Percentiles rank a stretch among this genome's conserved stretches.
Conservation (phyloP, 345 rosid species). For the Laguncularia racemosa region DNA sequence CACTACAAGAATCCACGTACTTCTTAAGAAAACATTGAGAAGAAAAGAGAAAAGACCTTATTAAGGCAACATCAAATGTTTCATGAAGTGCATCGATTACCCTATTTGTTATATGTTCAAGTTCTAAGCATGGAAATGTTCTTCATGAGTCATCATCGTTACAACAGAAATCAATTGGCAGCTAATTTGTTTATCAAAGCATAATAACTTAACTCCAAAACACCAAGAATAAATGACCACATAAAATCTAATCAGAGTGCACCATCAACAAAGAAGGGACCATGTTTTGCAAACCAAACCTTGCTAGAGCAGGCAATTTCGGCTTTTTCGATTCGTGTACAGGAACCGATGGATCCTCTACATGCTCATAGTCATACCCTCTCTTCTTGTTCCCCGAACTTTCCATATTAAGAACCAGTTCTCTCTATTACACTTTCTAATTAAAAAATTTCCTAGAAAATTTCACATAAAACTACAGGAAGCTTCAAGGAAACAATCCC, state of each 20-base stretch:
- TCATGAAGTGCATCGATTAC: not conserved
- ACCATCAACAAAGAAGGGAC: not conserved
- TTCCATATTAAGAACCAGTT: slow-evolving; percentile 47
- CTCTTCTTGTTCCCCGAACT: slow-evolving; percentile 52
- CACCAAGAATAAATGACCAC: not conserved
- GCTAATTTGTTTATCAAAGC: too few relatives aligned
- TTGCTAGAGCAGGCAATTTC: slow-evolving; percentile 76
- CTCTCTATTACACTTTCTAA: not conserved
- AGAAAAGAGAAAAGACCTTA: not conserved
- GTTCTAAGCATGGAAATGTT: too few relatives aligned
- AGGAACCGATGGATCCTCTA: slow-evolving; percentile 12
- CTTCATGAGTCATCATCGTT: too few relatives aligned
- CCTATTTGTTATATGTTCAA: too few relatives aligned
- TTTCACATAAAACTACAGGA: slow-evolving; percentile 3
- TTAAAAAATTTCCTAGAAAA: not conserved
- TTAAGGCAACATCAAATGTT: not conserved
- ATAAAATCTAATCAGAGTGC: not conserved
- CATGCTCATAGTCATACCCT: slow-evolving; percentile 42
- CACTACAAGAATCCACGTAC: slow-evolving; percentile 41
- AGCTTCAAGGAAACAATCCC: slow-evolving; percentile 6
- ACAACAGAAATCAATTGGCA: too few relatives aligned
- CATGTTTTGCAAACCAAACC: slow-evolving; percentile 29
- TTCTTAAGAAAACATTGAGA: not conserved
- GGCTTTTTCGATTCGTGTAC: slow-evolving; percentile 58
- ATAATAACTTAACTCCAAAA: not conserved